These are phyloP conservation scores for Aspergillus sojae DNA, from an alignment of 2,329 filamentous ascomycete species.

Conservation along the genomic window DNA sequence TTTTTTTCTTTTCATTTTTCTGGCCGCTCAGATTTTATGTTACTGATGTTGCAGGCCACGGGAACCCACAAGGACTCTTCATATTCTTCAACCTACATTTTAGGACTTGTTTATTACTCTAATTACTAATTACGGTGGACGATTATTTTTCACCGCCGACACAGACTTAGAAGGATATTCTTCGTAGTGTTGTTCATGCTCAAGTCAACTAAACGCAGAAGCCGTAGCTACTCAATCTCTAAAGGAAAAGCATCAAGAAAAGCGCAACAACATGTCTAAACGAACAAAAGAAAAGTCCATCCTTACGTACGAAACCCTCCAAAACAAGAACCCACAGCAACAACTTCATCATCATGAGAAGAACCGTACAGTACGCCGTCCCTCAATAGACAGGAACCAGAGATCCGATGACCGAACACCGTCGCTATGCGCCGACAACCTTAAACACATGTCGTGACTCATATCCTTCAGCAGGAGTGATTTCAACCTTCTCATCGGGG, in stretches of 20 bases:
- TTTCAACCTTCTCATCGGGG: conserved; percentile 62
- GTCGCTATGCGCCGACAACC: conserved; percentile 41
- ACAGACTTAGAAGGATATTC: neutral
- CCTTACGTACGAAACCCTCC: conserved; percentile 6
- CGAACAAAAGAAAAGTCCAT: conserved; percentile 8
- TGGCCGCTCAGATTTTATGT: neutral
- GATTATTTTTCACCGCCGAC: neutral
- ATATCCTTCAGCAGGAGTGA: conserved; percentile 54
- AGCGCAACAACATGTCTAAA: conserved; percentile 3
- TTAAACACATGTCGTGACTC: conserved; percentile 49
- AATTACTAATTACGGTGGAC: neutral
- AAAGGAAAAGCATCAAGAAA: neutral
- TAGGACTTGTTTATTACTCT: neutral
- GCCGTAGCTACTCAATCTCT: neutral
- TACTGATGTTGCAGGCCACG: neutral
- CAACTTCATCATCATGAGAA: conserved; percentile 13
- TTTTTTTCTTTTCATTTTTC: neutral
- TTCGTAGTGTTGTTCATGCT: neutral
- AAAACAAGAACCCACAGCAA: conserved; percentile 9
- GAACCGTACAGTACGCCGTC: conserved; percentile 33
- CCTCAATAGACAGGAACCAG: conserved; percentile 20
- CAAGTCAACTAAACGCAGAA: neutral
- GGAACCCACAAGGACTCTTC: neutral
- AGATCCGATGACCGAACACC: conserved; percentile 33
- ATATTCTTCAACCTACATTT: neutral